Evolutionary conservation across 192 early-diverging fungal species (phyloP), one percentile per base, ranked within the genome.

Genomic region (Chytriomyces hyalinus): DNA sequence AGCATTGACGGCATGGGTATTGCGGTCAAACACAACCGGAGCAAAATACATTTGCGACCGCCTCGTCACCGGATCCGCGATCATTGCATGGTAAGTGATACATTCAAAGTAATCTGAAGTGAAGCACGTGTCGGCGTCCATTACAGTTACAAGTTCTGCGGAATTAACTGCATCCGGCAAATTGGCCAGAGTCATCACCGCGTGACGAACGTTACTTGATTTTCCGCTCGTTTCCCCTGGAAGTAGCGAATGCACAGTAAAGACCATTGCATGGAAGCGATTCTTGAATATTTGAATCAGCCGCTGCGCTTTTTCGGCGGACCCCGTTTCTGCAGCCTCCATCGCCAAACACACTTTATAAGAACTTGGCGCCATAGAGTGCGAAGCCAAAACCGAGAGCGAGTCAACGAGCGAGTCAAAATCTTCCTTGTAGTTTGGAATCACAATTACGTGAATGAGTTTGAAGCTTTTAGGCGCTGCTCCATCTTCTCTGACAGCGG

Each of bases 361-460:
- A 48, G 36, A 26, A 2, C 6, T 10, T 20, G 6, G 17, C 9
- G 73, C 73, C 15, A 62, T 62, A 9, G 9, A 9, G 63, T 88
- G 86, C 20, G 81, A 72, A 6, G 82, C 80, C 6, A 89, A 70
- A 59, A 85, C 74, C 51, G 79, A 81, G 66, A 89, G 86, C 5
- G 87, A 88, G 24, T 87, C 85, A 17, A 77, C 70, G 45, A 88
- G 63, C 62, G 85, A 73, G 1, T 83, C 84, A 63, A 87, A 77
- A 13, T 85, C 85, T 61, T 89, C 88, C 26, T 81, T 80, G 79
- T 89, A 89, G 74, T 89, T 88, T 20, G 88, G 87, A 50, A 89
- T 82, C 49, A 89, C 82, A 70, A 89, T 85, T 49, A 84, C 81
- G 69, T 89, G 88, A 26, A 80, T 57, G 20, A 84, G 13, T 13